Conservation (phyloP, 495 filamentous ascomycete species). For the Bathelium albidoporum region DNA sequence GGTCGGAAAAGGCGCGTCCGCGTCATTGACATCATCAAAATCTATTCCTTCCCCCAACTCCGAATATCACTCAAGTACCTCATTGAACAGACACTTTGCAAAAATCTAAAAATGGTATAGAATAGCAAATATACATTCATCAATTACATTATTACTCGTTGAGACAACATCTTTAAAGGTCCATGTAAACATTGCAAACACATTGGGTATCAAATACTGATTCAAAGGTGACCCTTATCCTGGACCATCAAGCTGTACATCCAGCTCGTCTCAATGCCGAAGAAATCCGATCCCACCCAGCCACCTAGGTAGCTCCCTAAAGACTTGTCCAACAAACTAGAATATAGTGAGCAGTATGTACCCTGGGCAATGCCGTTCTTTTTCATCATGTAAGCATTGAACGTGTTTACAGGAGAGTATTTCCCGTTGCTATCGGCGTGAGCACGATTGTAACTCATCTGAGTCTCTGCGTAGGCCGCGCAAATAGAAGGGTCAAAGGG, state of each 20-base stretch:
- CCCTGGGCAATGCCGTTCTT: constrained; percentile 15
- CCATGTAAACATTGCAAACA: not conserved
- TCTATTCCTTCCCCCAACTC: not conserved
- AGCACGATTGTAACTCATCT: constrained; percentile 11
- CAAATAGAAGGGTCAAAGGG: constrained; percentile 16
- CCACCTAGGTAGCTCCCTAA: constrained; percentile 10
- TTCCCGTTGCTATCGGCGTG: not conserved
- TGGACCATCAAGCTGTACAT: constrained; percentile 1
- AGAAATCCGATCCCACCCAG: constrained; percentile 7
- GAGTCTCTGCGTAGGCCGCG: constrained; percentile 12
- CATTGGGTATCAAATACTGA: not conserved
- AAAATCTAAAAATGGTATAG: too few species aligned
- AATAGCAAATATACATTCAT: too few species aligned
- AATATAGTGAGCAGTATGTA: constrained; percentile 17
- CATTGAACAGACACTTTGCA: too few species aligned
- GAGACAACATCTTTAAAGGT: too few species aligned
- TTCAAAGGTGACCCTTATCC: not conserved
- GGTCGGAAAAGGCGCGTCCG: not conserved
- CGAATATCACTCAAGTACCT: too few species aligned
- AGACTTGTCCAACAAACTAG: constrained; percentile 3
- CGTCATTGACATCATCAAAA: not conserved
- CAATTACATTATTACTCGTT: too few species aligned
- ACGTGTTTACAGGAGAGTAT: constrained; percentile 17
- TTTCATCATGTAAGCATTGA: constrained; percentile 19
- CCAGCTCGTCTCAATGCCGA: constrained; percentile 6